phyloP scores from a whole-genome alignment of 345 rosid species.

The Aegle marmelos region DNA sequence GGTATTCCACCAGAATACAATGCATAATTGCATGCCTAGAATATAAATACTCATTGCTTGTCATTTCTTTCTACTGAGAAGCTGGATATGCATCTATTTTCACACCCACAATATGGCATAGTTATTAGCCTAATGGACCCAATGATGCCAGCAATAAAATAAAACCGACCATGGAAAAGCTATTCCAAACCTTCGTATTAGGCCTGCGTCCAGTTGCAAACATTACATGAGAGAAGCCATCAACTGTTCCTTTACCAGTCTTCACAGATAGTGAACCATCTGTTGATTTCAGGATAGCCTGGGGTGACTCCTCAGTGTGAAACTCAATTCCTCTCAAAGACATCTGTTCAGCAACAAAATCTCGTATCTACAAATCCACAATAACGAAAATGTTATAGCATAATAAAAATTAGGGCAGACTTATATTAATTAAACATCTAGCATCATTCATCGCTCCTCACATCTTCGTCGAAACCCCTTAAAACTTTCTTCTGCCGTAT shows the following conservation, averaged over 20 bases:
- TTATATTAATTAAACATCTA: conserved; percentile 7
- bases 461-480: conserved; percentile 97
- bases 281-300: conserved; percentile 66
- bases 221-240: conserved; percentile 92
- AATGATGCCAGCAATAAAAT: background rate
- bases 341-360: conserved; percentile 89
- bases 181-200: conserved; percentile 67
- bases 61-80: background rate
- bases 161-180: conserved; percentile 5
- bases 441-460: conserved; percentile 19
- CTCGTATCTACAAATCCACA: conserved; percentile 60
- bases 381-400: background rate
- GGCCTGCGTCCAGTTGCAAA: conserved; percentile 97
- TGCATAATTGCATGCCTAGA: background rate
- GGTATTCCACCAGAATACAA: background rate
- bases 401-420: background rate
- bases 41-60: background rate
- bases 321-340: conserved; percentile 86
- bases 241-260: conserved; percentile 78
- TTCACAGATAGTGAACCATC: conserved; percentile 83
- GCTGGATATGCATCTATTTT: background rate
- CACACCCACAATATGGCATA: conserved; percentile 2
- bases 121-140: background rate
- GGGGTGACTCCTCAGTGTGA: conserved; percentile 87
- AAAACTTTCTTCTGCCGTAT: conserved; percentile 87